phyloP scores from a whole-genome alignment of 2,329 filamentous ascomycete species.

The Fusarium metavorans region DNA sequence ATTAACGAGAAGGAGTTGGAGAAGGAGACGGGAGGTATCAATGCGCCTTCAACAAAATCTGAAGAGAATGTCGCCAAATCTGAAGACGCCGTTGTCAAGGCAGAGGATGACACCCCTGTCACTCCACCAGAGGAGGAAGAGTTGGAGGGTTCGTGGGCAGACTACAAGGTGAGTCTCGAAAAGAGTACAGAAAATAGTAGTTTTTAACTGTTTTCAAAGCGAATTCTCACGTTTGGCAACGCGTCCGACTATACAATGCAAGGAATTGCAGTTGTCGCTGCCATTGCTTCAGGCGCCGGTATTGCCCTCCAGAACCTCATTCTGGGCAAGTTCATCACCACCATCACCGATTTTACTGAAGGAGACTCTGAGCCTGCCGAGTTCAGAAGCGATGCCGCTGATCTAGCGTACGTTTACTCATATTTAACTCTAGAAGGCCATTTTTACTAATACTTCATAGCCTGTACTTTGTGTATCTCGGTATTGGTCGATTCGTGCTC shows the following conservation, averaged over 20 bases:
- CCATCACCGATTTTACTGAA: constrained; percentile 50
- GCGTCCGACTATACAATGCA: constrained; percentile 46
- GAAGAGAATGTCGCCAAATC: not conserved
- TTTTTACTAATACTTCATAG: constrained; percentile 48
- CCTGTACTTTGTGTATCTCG: constrained; percentile 70
- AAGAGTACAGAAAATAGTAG: not conserved
- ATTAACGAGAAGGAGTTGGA: constrained; percentile 32
- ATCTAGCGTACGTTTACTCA: constrained; percentile 51
- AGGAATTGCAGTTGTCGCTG: constrained; percentile 46
- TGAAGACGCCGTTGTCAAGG: constrained; percentile 14
- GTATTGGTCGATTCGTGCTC: constrained; percentile 63
- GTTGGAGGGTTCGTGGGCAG: constrained; percentile 34
- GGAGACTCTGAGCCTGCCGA: constrained; percentile 38
- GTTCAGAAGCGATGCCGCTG: constrained; percentile 48
- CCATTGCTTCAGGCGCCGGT: constrained; percentile 52
- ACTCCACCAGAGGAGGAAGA: constrained; percentile 22
- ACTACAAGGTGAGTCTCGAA: constrained; percentile 34
- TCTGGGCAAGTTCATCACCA: constrained; percentile 53
- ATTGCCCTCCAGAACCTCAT: constrained; percentile 54
- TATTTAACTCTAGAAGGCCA: constrained; percentile 21
- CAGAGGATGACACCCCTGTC: constrained; percentile 10
- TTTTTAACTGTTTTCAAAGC: constrained; percentile 40
- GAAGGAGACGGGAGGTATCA: constrained; percentile 25
- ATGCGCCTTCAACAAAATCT: constrained; percentile 9
- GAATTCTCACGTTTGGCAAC: constrained; percentile 48